These are phyloP conservation scores for Datura wrightii DNA, from an alignment of 257 asterid species.

Conservation along the genomic window DNA sequence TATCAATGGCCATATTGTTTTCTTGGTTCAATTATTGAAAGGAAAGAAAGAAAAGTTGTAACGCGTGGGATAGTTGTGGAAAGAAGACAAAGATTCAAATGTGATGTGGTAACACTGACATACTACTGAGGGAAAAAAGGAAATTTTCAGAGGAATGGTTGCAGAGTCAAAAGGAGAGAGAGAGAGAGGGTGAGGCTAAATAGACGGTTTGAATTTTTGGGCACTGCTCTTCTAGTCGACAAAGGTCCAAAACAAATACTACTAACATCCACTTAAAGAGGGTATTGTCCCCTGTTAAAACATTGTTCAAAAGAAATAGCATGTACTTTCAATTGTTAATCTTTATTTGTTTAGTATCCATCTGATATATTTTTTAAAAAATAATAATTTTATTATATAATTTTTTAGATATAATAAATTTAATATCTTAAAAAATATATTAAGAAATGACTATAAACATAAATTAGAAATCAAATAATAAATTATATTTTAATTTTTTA, in stretches of 20 bases:
- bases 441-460: no score
- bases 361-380: no score
- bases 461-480: no score
- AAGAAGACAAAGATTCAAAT: conserved; percentile 20
- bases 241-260: neutral
- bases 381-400: no score
- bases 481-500: no score
- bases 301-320: no score
- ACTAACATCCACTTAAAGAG: no score
- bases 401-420: no score
- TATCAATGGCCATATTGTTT: conserved; percentile 46
- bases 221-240: neutral
- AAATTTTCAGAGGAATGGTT: neutral
- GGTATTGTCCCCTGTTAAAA: no score
- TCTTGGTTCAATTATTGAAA: neutral
- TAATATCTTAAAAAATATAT: no score
- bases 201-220: conserved; percentile 10
- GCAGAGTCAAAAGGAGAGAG: conserved; percentile 24
- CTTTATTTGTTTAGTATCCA: no score
- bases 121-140: neutral
- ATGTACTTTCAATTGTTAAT: no score
- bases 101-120: conserved; percentile 24
- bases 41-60: neutral
- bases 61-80: neutral
- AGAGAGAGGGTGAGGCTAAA: neutral